These are phyloP conservation scores for Boletellus dicymbophilus DNA, from an alignment of 1,284 basidiomycete genomes.

Conservation along the genomic window DNA sequence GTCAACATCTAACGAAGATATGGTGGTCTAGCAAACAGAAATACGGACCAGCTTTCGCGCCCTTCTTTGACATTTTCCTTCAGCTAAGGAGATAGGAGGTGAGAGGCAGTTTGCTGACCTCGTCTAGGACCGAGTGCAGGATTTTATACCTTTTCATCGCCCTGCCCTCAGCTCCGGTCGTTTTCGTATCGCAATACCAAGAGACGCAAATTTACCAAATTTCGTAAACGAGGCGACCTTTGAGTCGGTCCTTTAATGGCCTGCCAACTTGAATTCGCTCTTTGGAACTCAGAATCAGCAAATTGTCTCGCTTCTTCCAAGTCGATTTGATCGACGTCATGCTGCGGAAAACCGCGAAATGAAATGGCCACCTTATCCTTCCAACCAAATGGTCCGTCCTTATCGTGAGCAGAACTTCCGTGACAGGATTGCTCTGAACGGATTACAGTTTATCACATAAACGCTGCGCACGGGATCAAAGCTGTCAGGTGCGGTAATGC, in stretches of 20 bases:
- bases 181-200: constrained; percentile 14
- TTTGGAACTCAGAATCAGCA: constrained; percentile 10
- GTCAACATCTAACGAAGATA: constrained; percentile 4
- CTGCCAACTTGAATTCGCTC: constrained; percentile 7
- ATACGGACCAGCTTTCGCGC: constrained; percentile 25
- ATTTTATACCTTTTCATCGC: constrained; percentile 24
- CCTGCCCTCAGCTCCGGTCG: constrained; percentile 32
- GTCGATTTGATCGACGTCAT: constrained; percentile 11
- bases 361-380: constrained; percentile 22
- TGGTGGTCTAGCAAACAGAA: neutral
- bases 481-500: neutral
- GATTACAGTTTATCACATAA: neutral
- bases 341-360: constrained; percentile 14
- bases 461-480: neutral
- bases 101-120: neutral
- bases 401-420: constrained; percentile 21
- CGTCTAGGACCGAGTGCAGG: constrained; percentile 1
- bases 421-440: constrained; percentile 1
- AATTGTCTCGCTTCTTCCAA: constrained; percentile 1
- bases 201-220: constrained; percentile 9
- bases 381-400: constrained; percentile 19
- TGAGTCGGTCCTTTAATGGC: constrained; percentile 10
- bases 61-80: constrained; percentile 28
- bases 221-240: constrained; percentile 3
- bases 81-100: constrained; percentile 2